phyloP scores from a whole-genome alignment of 495 filamentous ascomycete genomes.

The Choiromyces venosus region DNA sequence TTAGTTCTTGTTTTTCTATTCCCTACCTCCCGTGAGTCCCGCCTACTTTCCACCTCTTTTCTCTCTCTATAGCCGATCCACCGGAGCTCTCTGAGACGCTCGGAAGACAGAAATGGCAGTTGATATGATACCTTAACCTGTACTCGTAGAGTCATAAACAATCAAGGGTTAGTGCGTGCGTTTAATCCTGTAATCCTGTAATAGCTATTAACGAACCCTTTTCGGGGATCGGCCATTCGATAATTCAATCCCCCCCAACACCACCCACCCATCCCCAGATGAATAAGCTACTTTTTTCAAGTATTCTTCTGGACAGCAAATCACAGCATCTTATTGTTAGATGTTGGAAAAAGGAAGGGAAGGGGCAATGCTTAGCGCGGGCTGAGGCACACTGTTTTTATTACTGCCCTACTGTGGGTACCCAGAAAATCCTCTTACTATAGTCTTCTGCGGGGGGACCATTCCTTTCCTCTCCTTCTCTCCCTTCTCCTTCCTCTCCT shows the following conservation, averaged over 20 bases:
- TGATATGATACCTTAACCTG: not conserved
- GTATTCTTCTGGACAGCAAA: not conserved
- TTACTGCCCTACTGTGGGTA: not conserved
- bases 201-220: not conserved
- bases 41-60: not conserved
- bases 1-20: not conserved
- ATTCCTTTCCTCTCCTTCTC: not conserved
- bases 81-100: not conserved
- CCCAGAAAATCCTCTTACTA: not conserved
- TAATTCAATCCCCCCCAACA: not conserved
- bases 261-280: not conserved
- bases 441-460: not conserved
- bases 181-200: not conserved
- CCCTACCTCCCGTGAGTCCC: no score
- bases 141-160: not conserved
- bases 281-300: not conserved
- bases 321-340: not conserved
- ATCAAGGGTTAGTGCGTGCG: not conserved
- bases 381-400: not conserved
- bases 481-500: not conserved
- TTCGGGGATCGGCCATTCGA: not conserved
- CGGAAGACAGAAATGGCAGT: not conserved
- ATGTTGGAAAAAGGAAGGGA: not conserved
- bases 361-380: not conserved
- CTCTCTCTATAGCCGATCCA: not conserved